Evolutionary conservation across 305 asterid genomes (phyloP), one percentile per base, ranked within the genome.

Genomic region (Fraxinus greggii): DNA sequence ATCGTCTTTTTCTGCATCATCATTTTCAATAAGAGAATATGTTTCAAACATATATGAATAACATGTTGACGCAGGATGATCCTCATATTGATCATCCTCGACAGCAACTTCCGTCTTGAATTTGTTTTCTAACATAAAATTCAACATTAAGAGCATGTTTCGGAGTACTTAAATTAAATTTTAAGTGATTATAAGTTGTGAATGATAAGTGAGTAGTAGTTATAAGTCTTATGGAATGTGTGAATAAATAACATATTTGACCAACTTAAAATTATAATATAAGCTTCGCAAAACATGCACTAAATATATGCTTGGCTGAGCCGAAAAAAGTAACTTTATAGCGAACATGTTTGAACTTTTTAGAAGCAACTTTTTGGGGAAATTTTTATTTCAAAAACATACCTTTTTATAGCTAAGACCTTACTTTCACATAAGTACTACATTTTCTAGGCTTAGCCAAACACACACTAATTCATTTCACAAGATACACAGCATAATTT

Each of bases 101-200:
- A 15, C 33, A 21, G 28, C 87, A 21, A 24, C 88, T 78, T 89
- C 92, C 4, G 83, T 48, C 32, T 15, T 86, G 75, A 92, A 86
- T 85, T 93, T 92, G 87, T 89, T 91, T 84, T 89, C 99, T 93
- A 93, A 77, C 38, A 87, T 26, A 26, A 32, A 42, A 70, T 78
- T 24, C 32, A 63, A 84, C 40, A 45, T 80, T 42, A 42, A 42
- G 51, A 42, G 51, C 5, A 42, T 10, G 17, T 10, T 12, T 42
- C 17, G 1, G 17, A 42, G 51, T 10, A 42, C 17, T 42, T 42
- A 10, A 35, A 42, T 42, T 10, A 13, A 42, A 42, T 10, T 42
- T 42, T 42, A 42, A 42, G 15, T 42, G 17, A 42, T 42, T 42
- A 42, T 42, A 3, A 42, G 51, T 3, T 42, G 4, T 42, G 4